phyloP scores from a whole-genome alignment of 1,284 basidiomycete genomes.

The Psilocybe mexicana region DNA sequence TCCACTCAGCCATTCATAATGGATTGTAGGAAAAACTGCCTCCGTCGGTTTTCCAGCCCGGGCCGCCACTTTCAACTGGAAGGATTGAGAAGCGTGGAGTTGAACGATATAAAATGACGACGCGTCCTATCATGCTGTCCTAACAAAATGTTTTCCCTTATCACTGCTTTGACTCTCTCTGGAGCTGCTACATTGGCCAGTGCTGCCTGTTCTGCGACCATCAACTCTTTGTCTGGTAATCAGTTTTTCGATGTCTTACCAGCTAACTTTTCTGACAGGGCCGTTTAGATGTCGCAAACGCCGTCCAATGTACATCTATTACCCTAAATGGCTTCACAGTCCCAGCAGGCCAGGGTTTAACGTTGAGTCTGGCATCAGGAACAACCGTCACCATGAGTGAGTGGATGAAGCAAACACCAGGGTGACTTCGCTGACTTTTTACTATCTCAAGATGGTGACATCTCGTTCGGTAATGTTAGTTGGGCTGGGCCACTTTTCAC shows the following conservation, averaged over 20 bases:
- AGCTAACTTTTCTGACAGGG: not conserved
- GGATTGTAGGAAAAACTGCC: not conserved
- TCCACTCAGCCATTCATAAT: not conserved
- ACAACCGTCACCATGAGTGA: conserved; percentile 49
- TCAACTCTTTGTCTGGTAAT: conserved; percentile 37
- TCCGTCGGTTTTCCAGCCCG: not conserved
- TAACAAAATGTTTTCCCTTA: conserved; percentile 15
- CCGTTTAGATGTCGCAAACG: conserved; percentile 38
- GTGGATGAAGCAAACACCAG: conserved; percentile 14
- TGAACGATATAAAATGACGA: conserved; percentile 3
- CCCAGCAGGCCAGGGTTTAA: conserved; percentile 43
- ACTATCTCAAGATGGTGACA: conserved; percentile 41
- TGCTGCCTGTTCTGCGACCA: conserved; percentile 40
- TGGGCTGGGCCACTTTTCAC: conserved; percentile 49
- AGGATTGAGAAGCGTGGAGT: not conserved
- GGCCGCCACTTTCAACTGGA: not conserved
- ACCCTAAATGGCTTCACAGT: conserved; percentile 50
- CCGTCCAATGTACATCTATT: conserved; percentile 47
- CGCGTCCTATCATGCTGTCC: not conserved
- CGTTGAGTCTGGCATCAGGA: conserved; percentile 37
- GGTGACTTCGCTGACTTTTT: not conserved
- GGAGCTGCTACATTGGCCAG: conserved; percentile 14
- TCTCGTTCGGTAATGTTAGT: conserved; percentile 42
- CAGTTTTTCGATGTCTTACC: not conserved
- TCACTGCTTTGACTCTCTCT: conserved; percentile 16